Conservation (phyloP, 768 basidiomycete genomes). For the Floccularia luteovirens region DNA sequence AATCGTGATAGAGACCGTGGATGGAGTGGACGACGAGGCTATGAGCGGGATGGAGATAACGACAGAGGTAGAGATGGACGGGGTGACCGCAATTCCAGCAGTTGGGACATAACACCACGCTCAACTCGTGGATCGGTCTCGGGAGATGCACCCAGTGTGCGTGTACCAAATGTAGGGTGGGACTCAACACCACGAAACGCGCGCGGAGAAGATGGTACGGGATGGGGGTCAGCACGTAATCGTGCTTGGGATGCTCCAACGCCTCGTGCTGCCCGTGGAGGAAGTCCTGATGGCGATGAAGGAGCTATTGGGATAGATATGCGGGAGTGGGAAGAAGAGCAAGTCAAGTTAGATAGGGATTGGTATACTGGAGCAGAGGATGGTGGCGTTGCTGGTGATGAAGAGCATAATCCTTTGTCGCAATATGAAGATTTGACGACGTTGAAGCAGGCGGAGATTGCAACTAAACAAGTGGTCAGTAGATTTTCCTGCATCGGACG, state of each 20-base stretch:
- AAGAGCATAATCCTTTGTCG: slow-evolving; percentile 87
- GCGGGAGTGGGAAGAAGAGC: slow-evolving; percentile 97
- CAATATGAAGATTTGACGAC: slow-evolving; percentile 84
- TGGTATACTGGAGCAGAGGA: slow-evolving; percentile 96
- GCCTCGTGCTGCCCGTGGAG: slow-evolving; percentile 57
- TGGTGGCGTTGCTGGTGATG: slow-evolving; percentile 78
- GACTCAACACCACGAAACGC: slow-evolving; percentile 78
- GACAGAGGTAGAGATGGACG: too few relatives aligned
- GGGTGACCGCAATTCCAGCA: slow-evolving; percentile 12
- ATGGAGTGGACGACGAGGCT: slow-evolving; percentile 35
- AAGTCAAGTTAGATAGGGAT: slow-evolving; percentile 83
- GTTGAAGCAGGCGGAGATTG: slow-evolving; percentile 67
- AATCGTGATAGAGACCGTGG: slow-evolving; percentile 64
- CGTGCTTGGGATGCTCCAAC: slow-evolving; percentile 81
- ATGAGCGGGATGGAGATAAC: slow-evolving; percentile 19
- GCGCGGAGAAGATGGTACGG: slow-evolving; percentile 45
- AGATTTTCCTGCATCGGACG: neutral
- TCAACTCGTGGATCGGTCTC: slow-evolving; percentile 34
- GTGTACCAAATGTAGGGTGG: slow-evolving; percentile 91
- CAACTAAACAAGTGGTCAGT: slow-evolving; percentile 65
- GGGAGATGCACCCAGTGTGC: slow-evolving; percentile 72
- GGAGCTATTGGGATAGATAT: slow-evolving; percentile 59
- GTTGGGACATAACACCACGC: slow-evolving; percentile 59
- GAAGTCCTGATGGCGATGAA: slow-evolving; percentile 65
- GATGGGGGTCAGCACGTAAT: slow-evolving; percentile 55